These are phyloP conservation scores for Pythium pyrilobum DNA, from an alignment of 352 stramenopile genomes.

Conservation along the genomic window DNA sequence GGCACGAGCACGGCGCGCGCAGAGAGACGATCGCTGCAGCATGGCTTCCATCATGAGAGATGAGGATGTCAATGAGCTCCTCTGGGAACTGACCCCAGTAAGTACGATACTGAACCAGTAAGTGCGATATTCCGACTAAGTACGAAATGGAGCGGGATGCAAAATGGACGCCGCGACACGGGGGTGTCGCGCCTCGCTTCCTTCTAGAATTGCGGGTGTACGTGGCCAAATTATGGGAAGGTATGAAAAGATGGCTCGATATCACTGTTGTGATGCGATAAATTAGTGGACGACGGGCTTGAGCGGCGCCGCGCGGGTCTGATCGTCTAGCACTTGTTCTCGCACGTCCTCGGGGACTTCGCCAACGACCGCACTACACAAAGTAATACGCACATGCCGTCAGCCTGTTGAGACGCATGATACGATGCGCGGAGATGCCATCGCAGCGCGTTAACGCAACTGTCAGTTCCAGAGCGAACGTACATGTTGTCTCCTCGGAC, in stretches of 20 bases:
- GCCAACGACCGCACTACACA: constrained; percentile 73
- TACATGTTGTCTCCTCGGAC: constrained; percentile 93
- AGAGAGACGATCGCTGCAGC: neutral
- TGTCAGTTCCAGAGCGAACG: too few relatives aligned
- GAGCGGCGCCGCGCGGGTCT: constrained; percentile 81
- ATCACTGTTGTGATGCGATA: constrained; percentile 10
- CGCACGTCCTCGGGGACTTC: constrained; percentile 84
- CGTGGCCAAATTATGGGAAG: too few relatives aligned
- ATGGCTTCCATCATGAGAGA: neutral
- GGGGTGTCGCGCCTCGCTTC: too few relatives aligned
- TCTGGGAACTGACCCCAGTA: too few relatives aligned
- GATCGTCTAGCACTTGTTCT: constrained; percentile 86
- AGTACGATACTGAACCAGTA: neutral
- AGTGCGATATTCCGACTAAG: constrained; percentile 1
- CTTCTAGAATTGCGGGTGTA: too few relatives aligned
- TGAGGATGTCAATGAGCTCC: too few relatives aligned
- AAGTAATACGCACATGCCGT: neutral
- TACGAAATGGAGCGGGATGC: neutral
- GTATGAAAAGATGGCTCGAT: too few relatives aligned
- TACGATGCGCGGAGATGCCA: too few relatives aligned
- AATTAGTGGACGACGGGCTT: constrained; percentile 90
- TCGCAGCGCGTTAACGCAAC: too few relatives aligned
- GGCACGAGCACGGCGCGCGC: neutral
- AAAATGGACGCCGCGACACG: too few relatives aligned
- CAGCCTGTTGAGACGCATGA: too few relatives aligned